Conservation (phyloP, 257 asterid species). For the Forsythia viridissima region DNA sequence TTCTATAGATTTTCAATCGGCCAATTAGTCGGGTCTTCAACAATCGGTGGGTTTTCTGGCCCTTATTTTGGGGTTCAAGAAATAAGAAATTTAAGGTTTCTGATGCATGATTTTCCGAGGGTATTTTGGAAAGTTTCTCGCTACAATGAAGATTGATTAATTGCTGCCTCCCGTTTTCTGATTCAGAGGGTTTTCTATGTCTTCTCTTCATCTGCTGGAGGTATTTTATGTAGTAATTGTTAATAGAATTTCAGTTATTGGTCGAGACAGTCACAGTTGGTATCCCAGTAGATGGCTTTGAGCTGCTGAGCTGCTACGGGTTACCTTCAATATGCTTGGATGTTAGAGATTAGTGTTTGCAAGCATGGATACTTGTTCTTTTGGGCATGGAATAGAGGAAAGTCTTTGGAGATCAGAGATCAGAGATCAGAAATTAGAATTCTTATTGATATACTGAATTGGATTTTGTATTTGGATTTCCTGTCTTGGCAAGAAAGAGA, state of each 20-base stretch:
- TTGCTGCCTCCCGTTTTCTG: not conserved
- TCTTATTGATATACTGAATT: not conserved
- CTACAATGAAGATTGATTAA: conserved; percentile 7
- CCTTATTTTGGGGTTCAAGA: not conserved
- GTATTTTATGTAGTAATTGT: not conserved
- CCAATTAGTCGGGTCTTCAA: not conserved
- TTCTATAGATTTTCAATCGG: not conserved
- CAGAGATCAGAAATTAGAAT: not conserved
- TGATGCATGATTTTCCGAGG: not conserved
- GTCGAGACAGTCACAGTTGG: not conserved
- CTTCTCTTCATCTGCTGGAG: not conserved
- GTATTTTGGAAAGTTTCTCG: not conserved
- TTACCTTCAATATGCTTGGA: not conserved
- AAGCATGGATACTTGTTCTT: not conserved
- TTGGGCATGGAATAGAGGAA: not conserved
- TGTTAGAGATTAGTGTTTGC: not conserved
- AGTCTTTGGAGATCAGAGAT: not conserved
- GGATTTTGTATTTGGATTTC: not conserved
- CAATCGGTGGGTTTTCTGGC: not conserved
- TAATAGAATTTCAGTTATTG: not conserved
- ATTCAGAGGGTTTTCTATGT: conserved; percentile 4
- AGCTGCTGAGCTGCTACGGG: not conserved
- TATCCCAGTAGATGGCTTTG: not conserved
- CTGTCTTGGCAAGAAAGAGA: conserved; percentile 10
- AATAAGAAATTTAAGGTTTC: not conserved